Conservation (phyloP, 352 stramenopile species). For the Phytophthora fragariae region DNA sequence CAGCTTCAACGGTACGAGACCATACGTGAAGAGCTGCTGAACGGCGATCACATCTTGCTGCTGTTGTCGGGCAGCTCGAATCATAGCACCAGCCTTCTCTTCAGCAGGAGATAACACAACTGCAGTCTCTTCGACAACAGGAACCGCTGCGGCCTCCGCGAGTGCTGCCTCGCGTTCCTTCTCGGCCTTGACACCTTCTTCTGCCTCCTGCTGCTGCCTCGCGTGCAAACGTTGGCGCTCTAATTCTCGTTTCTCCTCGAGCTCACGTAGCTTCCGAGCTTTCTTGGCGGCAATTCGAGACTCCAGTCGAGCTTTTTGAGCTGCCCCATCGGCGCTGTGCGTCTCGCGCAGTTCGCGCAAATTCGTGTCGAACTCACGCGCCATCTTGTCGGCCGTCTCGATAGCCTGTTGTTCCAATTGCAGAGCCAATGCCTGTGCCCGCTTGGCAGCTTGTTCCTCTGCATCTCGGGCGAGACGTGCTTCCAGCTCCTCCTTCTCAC, state of each 20-base stretch:
- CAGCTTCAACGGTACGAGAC: slow-evolving; percentile 57
- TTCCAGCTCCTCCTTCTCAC: slow-evolving; percentile 56
- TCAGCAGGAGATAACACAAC: slow-evolving; percentile 23
- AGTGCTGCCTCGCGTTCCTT: slow-evolving; percentile 36
- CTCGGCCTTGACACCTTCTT: slow-evolving; percentile 45
- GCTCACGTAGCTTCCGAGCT: slow-evolving; percentile 74
- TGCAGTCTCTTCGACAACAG: slow-evolving; percentile 7
- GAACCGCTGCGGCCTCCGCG: slow-evolving; percentile 20
- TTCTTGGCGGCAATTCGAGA: slow-evolving; percentile 80
- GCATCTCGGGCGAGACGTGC: slow-evolving; percentile 52
- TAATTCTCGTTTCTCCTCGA: slow-evolving; percentile 72
- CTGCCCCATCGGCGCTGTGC: slow-evolving; percentile 62
- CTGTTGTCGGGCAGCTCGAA: slow-evolving; percentile 42
- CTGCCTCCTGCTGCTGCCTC: slow-evolving; percentile 53
- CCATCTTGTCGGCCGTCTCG: slow-evolving; percentile 66
- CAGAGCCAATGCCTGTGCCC: slow-evolving; percentile 25
- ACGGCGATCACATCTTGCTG: slow-evolving; percentile 55
- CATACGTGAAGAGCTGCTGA: slow-evolving; percentile 64
- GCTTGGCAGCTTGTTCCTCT: slow-evolving; percentile 47
- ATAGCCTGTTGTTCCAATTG: slow-evolving; percentile 49
- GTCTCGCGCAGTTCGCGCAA: slow-evolving; percentile 59
- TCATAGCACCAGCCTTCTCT: slow-evolving; percentile 19
- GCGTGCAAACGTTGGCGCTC: slow-evolving; percentile 59
- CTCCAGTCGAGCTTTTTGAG: slow-evolving; percentile 79
- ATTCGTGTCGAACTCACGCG: slow-evolving; percentile 72